Evolutionary conservation across 345 rosid genomes (phyloP).

Genomic region (Corchorus capsularis): DNA sequence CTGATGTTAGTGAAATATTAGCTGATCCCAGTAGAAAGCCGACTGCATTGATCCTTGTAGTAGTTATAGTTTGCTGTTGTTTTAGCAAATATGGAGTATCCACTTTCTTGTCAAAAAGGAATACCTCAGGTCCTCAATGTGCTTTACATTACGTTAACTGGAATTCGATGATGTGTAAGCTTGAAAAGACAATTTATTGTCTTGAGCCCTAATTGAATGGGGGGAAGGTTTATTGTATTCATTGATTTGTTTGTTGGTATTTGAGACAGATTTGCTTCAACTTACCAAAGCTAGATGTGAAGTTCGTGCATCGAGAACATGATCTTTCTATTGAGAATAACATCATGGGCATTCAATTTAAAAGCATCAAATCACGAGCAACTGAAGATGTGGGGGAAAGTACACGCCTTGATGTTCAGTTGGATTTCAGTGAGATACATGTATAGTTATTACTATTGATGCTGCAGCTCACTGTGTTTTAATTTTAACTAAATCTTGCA

Average conservation of each 20-base stretch:
- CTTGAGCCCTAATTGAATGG: background rate
- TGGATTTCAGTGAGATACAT: constrained; percentile 96
- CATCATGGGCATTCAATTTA: constrained; percentile 81
- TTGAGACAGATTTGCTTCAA: constrained; percentile 64
- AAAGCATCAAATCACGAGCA: constrained; percentile 64
- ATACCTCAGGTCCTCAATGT: background rate
- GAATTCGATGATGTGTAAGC: constrained; percentile 3
- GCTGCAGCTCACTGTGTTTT: constrained; percentile 31
- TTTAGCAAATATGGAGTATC: background rate
- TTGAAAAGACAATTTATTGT: background rate
- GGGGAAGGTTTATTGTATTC: constrained; percentile 2
- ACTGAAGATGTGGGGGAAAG: constrained; percentile 91
- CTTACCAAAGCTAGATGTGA: constrained; percentile 82
- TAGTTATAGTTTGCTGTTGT: background rate
- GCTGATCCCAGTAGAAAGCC: background rate
- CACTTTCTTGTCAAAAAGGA: background rate
- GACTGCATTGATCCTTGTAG: background rate
- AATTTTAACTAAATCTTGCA: constrained; percentile 20
- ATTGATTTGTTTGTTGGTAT: constrained; percentile 14
- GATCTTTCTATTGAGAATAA: constrained; percentile 67
- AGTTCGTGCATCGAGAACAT: constrained; percentile 70
- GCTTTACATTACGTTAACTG: background rate
- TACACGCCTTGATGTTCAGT: constrained; percentile 83
- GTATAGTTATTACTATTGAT: constrained; percentile 41
- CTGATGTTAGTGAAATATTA: background rate